phyloP scores from a whole-genome alignment of 768 basidiomycete species.

The Trichaptum fuscoviolaceum region DNA sequence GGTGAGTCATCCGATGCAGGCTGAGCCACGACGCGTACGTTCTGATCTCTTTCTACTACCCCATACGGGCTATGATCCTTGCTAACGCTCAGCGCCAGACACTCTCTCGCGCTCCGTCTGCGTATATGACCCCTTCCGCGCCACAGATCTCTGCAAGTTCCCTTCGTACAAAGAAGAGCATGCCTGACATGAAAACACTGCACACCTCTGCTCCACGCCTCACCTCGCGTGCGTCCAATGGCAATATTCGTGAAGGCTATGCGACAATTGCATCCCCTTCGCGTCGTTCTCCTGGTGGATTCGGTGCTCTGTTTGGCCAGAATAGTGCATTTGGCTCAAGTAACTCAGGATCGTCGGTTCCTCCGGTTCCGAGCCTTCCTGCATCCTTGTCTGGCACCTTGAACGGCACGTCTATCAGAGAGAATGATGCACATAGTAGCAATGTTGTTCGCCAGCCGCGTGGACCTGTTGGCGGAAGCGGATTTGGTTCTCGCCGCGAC shows the following conservation, averaged over 20 bases:
- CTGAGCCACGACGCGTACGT: slow-evolving; percentile 5
- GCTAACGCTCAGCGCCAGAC: slow-evolving; percentile 46
- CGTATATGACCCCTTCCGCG: slow-evolving; percentile 61
- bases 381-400: slow-evolving; percentile 40
- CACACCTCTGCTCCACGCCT: slow-evolving; percentile 77
- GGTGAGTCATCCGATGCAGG: slow-evolving; percentile 38
- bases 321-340: slow-evolving; percentile 29
- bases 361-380: slow-evolving; percentile 78
- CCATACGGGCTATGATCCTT: slow-evolving; percentile 10
- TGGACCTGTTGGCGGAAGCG: slow-evolving; percentile 63
- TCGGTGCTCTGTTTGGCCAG: slow-evolving; percentile 62
- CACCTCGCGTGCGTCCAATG: slow-evolving; percentile 76
- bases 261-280: slow-evolving; percentile 83
- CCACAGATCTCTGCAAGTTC: slow-evolving; percentile 41
- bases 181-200: slow-evolving; percentile 94
- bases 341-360: slow-evolving; percentile 37
- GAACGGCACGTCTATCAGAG: slow-evolving; percentile 33
- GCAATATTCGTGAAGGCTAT: slow-evolving; percentile 82
- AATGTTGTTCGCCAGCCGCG: slow-evolving; percentile 82
- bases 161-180: slow-evolving; percentile 92
- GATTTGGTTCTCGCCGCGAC: slow-evolving; percentile 58
- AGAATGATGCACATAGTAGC: slow-evolving; percentile 28
- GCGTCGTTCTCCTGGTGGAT: slow-evolving; percentile 67
- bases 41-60: background rate
- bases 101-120: slow-evolving; percentile 75